A percentile compares a stretch with the other conserved stretches of the same genome.
These are phyloP conservation scores for Pleurotus cornucopiae DNA, from an alignment of 768 basidiomycete species.

Conservation along the genomic window DNA sequence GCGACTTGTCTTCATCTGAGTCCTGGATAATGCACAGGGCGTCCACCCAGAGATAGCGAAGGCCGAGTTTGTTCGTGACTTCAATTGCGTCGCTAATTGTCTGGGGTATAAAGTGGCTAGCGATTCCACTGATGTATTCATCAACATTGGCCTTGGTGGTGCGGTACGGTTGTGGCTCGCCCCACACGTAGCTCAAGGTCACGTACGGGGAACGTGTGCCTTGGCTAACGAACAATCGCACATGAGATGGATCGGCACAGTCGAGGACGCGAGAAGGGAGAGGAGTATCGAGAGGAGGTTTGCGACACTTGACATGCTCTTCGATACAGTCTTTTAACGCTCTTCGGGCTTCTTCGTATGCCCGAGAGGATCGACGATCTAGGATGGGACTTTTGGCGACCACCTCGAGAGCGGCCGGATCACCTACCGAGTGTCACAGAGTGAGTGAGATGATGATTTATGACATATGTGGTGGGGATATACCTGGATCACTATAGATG, in stretches of 20 bases:
- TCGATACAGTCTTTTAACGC: too few species aligned
- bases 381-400: too few species aligned
- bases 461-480: too few species aligned
- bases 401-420: too few species aligned
- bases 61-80: background rate
- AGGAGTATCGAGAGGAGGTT: background rate
- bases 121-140: background rate
- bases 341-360: too few species aligned
- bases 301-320: too few species aligned
- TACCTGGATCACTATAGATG: too few species aligned
- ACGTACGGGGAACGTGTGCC: background rate
- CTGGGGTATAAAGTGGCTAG: background rate
- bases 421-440: too few species aligned
- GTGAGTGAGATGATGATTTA: too few species aligned
- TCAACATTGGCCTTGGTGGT: background rate
- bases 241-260: background rate
- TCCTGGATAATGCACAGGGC: constrained; percentile 4
- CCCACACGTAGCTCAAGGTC: background rate
- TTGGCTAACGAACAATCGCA: background rate
- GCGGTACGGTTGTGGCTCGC: background rate
- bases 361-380: too few species aligned
- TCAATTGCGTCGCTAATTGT: background rate
- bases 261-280: background rate
- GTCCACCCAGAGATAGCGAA: background rate
- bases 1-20: background rate